phyloP scores from a whole-genome alignment of 2,329 filamentous ascomycete genomes.

The Fusarium ramigenum region DNA sequence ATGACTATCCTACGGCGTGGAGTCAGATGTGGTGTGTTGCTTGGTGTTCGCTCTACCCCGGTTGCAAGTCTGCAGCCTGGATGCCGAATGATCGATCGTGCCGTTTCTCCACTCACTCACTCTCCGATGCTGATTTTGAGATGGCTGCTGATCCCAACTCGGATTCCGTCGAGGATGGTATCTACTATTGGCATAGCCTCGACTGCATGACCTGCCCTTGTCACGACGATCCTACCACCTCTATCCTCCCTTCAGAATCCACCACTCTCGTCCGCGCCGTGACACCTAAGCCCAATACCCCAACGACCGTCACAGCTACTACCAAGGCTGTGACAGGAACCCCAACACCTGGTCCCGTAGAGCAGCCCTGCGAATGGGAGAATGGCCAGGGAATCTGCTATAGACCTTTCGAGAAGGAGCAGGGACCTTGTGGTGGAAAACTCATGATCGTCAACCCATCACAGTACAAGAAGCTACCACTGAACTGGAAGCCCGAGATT shows the following conservation, averaged over 20 bases:
- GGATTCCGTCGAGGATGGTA: neutral
- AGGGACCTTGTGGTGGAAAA: neutral
- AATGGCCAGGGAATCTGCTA: neutral
- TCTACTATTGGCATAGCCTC: conserved; percentile 11
- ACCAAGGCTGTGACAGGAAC: neutral
- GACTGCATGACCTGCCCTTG: conserved; percentile 8
- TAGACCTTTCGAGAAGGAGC: neutral
- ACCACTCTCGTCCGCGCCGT: neutral
- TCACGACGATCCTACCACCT: neutral
- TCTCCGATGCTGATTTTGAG: neutral
- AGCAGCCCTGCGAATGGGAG: neutral
- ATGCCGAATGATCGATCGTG: neutral
- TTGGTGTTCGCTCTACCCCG: neutral
- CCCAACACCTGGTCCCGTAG: neutral
- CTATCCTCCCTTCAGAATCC: neutral
- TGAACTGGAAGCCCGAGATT: neutral
- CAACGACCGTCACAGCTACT: neutral
- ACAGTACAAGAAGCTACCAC: neutral
- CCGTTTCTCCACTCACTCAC: neutral
- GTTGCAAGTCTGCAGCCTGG: neutral
- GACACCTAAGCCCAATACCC: neutral
- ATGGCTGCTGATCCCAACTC: conserved; percentile 3
- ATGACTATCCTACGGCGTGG: conserved; percentile 1
- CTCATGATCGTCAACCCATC: neutral
- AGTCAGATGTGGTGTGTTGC: conserved; percentile 13